Base-by-base conservation (phyloP, 2,329 filamentous ascomycete species). In the Plenodomus tracheiphilus region DNA sequence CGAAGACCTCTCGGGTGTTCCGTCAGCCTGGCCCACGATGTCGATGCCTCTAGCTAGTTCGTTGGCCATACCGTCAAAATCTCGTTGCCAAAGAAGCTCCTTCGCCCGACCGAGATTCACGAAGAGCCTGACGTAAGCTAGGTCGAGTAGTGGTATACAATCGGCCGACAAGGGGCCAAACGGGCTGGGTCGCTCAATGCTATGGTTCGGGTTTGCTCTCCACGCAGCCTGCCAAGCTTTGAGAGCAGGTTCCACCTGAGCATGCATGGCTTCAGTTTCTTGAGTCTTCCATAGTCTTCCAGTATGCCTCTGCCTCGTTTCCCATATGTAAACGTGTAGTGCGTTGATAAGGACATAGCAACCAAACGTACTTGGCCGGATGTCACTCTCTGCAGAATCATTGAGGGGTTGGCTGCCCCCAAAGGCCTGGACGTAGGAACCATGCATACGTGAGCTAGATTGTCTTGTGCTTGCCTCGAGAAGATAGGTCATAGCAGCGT, bases 261-360 rank as follows among this genome's bases (percentile, higher is more conserved):
- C 84, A 69, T 97, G 92, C 91, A 97, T 96, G 56, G 91, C 91
- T 59, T 97, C 92, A 0, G 91, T 96, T 72, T 97, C 93, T 57
- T 93, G 87, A 28, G 87, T 85, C 2, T 91, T 96, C 93, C 93
- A 97, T 41, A 91, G 80, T 54, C 91, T 87, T 61, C 89, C 91
- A 61, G 92, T 87, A 61, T 97, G 92, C 43, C 91, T 81, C 72
- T 96, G 92, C 19, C 93, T 83, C 0, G 92, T 97, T 74, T 97
- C 93, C 94, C 94, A 97, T 38, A 97, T 97, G 72, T 96, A 97
- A 62, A 97, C 97, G 75, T 97, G 94, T 19, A 97, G 79, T 3
- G 94, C 92, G 67, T 96, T 93, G 69, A 97, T 97, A 54, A 99
- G 76, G 5, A 97, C 82, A 22, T 97, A 79, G 68, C 91, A 96